phyloP scores from a whole-genome alignment of 2,329 filamentous ascomycete genomes.

The Aspergillus sp. region DNA sequence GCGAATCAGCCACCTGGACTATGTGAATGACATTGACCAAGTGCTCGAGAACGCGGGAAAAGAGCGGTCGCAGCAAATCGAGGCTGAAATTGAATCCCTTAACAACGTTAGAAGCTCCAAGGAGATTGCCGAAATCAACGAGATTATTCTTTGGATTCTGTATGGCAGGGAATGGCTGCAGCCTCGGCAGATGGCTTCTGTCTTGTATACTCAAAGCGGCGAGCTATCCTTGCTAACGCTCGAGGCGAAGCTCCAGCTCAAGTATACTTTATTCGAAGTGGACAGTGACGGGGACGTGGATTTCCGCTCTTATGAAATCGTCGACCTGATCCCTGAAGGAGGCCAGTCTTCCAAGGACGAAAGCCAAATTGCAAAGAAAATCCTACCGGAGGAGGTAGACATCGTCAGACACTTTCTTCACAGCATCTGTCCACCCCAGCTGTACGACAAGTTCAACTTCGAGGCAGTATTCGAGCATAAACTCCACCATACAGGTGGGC shows the following conservation, averaged over 20 bases:
- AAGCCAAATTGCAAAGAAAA: neutral
- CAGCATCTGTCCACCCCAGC: slow-evolving; percentile 23
- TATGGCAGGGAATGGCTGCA: slow-evolving; percentile 18
- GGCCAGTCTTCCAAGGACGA: neutral
- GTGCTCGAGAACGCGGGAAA: slow-evolving; percentile 24
- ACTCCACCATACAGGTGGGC: slow-evolving; percentile 15
- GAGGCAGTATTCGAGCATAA: slow-evolving; percentile 26
- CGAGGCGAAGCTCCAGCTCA: slow-evolving; percentile 19
- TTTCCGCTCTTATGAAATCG: slow-evolving; percentile 20
- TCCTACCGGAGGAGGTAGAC: slow-evolving; percentile 19
- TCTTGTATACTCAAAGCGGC: slow-evolving; percentile 22
- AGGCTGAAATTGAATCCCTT: slow-evolving; percentile 23
- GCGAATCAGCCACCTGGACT: slow-evolving; percentile 27
- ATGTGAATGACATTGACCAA: slow-evolving; percentile 26
- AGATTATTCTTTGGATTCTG: slow-evolving; percentile 28
- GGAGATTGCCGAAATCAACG: slow-evolving; percentile 30
- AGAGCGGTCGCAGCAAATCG: slow-evolving; percentile 25
- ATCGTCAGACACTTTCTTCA: slow-evolving; percentile 26
- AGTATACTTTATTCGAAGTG: slow-evolving; percentile 21
- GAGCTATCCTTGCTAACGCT: slow-evolving; percentile 25
- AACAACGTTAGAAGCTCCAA: slow-evolving; percentile 22
- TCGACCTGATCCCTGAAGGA: slow-evolving; percentile 13
- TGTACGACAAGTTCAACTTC: slow-evolving; percentile 26
- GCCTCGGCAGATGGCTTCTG: slow-evolving; percentile 20
- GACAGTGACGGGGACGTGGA: slow-evolving; percentile 21